Percentiles rank a stretch among this genome's conserved stretches.
phyloP scores from a whole-genome alignment of 2,329 filamentous ascomycete genomes.

The Hypoxylon rubiginosum region DNA sequence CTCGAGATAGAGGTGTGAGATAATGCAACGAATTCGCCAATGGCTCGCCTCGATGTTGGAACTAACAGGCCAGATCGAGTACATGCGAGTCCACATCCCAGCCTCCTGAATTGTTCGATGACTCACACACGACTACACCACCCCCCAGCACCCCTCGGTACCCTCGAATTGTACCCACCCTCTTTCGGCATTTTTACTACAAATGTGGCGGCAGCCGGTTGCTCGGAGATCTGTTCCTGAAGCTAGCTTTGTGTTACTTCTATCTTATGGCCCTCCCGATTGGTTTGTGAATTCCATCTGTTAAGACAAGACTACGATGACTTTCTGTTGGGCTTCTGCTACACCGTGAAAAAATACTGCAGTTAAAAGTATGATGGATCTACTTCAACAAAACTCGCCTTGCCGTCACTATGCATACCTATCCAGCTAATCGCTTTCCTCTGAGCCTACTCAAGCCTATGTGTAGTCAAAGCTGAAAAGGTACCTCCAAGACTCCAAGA shows the following conservation, averaged over 20 bases:
- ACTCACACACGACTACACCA: conserved; percentile 45
- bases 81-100: conserved; percentile 33
- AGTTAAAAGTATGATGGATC: conserved; percentile 8
- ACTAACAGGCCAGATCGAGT: conserved; percentile 4
- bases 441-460: conserved; percentile 1
- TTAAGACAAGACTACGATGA: conserved; percentile 4
- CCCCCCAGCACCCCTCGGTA: conserved; percentile 34
- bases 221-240: conserved; percentile 38
- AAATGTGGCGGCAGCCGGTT: conserved; percentile 8
- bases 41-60: conserved; percentile 11
- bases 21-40: conserved; percentile 13
- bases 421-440: conserved; percentile 5
- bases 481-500: background rate
- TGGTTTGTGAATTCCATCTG: conserved; percentile 25
- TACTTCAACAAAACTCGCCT: conserved; percentile 19
- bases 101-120: conserved; percentile 46
- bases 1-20: conserved; percentile 1
- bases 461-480: conserved; percentile 11
- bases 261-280: conserved; percentile 18
- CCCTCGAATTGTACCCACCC: conserved; percentile 20
- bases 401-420: conserved; percentile 16
- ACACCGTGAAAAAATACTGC: conserved; percentile 18
- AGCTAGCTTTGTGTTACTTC: conserved; percentile 34
- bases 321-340: conserved; percentile 25
- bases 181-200: conserved; percentile 23